These are phyloP conservation scores for Dictyostelium gargantuum DNA, from an alignment of 208 protist species.

Conservation along the genomic window DNA sequence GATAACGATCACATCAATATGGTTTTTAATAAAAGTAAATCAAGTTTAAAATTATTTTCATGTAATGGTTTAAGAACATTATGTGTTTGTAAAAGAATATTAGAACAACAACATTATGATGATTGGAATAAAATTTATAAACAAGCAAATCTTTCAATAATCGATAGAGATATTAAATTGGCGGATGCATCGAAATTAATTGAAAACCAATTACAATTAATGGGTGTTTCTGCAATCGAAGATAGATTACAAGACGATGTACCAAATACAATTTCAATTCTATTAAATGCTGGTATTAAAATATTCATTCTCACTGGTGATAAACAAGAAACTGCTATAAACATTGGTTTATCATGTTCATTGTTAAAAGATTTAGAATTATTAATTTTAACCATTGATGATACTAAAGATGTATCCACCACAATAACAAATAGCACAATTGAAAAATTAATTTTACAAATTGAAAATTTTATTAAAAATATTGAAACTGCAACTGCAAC, in stretches of 20 bases:
- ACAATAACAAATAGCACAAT: too few species aligned
- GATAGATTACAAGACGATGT: slow-evolving; percentile 95
- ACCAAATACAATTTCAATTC: slow-evolving; percentile 90
- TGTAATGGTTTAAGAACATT: slow-evolving; percentile 34
- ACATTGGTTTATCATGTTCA: slow-evolving; percentile 90
- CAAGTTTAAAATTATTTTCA: neutral
- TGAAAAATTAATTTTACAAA: neutral
- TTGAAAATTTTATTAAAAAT: neutral
- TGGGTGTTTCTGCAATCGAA: slow-evolving; percentile 92
- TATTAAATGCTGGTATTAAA: slow-evolving; percentile 88
- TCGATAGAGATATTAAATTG: neutral
- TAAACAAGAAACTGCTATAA: slow-evolving; percentile 98
- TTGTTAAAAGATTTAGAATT: neutral
- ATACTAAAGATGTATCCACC: neutral
- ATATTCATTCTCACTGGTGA: slow-evolving; percentile 99
- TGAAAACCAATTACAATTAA: slow-evolving; percentile 89
- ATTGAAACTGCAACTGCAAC: slow-evolving; percentile 65
- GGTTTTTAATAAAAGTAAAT: neutral
- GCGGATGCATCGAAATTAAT: slow-evolving; percentile 36
- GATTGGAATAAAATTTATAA: neutral
- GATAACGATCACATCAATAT: neutral
- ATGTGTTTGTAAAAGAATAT: neutral
- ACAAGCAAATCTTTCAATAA: neutral
- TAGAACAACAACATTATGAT: neutral
- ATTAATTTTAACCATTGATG: neutral